Evolutionary conservation across 148 eudicot species (phyloP).

Genomic region (Fagopyrum esculentum): DNA sequence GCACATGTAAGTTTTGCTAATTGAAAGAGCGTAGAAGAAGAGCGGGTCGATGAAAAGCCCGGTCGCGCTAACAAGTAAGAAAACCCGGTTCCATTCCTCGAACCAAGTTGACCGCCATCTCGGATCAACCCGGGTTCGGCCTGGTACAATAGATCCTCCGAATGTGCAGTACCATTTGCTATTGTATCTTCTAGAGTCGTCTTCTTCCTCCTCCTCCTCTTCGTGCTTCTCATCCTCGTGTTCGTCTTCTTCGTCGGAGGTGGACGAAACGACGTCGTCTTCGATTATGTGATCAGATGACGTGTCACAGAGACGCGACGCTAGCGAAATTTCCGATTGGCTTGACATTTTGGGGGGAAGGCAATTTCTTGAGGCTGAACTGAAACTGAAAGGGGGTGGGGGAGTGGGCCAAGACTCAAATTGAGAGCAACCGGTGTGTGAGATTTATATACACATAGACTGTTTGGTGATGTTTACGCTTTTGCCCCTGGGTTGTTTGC

Average conservation of each 20-base stretch:
- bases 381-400: too few relatives aligned
- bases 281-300: neutral
- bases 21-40: conserved; percentile 75
- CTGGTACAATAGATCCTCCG: neutral
- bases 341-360: neutral
- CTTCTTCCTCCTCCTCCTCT: neutral
- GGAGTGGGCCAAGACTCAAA: neutral
- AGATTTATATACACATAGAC: neutral
- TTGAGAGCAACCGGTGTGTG: neutral
- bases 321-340: conserved; percentile 8
- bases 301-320: neutral
- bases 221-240: neutral
- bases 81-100: conserved; percentile 76
- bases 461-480: neutral
- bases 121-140: neutral
- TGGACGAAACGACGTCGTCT: conserved; percentile 7
- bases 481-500: neutral
- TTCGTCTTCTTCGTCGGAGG: neutral
- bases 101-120: conserved; percentile 30
- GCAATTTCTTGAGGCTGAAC: neutral
- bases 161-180: conserved; percentile 1
- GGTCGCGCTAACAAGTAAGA: conserved; percentile 58
- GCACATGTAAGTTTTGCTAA: conserved; percentile 64
- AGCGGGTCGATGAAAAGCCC: conserved; percentile 89
- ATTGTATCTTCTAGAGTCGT: neutral